Evolutionary conservation across 2,329 filamentous ascomycete genomes (phyloP), one percentile per base, ranked within the genome.

Genomic region (Calonectria henricotiae): DNA sequence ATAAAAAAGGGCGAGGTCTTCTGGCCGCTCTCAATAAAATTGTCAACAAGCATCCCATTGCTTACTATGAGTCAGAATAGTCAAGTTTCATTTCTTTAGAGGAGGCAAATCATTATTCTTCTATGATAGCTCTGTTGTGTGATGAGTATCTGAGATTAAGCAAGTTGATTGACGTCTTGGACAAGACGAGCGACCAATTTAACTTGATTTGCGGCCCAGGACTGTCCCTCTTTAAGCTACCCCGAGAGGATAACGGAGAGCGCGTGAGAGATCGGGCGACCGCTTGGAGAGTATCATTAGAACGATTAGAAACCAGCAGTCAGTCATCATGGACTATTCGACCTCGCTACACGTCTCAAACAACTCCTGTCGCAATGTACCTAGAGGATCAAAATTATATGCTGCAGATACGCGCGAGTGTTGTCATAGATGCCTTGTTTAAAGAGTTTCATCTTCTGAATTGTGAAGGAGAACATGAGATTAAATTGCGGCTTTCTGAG

Each of bases 391-490:
- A 39, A 58, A 39, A 27, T 17, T 15, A 9, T 12, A 58, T 58
- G 32, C 51, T 58, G 2, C 35, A 58, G n/a, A 58, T 39, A 20
- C 51, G 51, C 11, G 62, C 62, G 5, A 64, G 62, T 23, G 37
- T 54, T 39, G 62, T 64, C 11, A 37, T 54, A 5, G 44, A 51
- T 37, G 35, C 62, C 1, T 8, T 64, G 1, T 64, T 64, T 32
- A 64, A 64, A 64, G 62, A 64, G 23, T 64, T 64, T 12, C 32
- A 32, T 12, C 62, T 30, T 3, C 23, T 64, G 2, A 30, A 51
- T 9, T 64, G 62, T 5, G 44, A 15, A 6, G 44, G 30, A 0
- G n/a, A 32, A 64, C 47, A 64, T 25, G 60, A 62, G 13, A 62
- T 62, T 4, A 46, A 46, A n/a, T 17, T 62, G 39, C 30, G 41